Evolutionary conservation across 2,329 filamentous ascomycete genomes (phyloP), one percentile per base, ranked within the genome.

Genomic region (Cladosporium phlei): DNA sequence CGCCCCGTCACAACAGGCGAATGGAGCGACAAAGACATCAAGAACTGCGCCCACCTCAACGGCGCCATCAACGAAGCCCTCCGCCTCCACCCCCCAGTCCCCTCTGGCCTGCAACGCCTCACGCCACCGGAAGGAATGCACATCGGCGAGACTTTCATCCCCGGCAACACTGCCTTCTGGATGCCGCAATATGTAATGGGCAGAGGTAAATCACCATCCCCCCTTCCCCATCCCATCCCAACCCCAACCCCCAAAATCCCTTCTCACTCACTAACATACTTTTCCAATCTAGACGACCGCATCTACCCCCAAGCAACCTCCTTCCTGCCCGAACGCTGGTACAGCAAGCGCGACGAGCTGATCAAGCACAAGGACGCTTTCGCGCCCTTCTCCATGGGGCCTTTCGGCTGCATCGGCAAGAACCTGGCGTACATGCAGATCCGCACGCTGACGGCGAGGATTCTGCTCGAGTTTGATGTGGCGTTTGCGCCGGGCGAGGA

Each of bases 11-110:
- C 52, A 1, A 33, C 40, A 17, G 52, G 50, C 5, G 47, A 58
- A 5, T 61, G 58, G 58, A 50, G 19, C 16, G 56, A 60, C 32
- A 55, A 55, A 14, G 55, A 59, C 27, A 53, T 58, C 38, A 55
- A 52, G 49, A 47, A 55, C 43, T 55, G 49, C 47, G 49, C 56
- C 1, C 58, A 64, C 24, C 58, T 72, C 11, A 67, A 70, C 46
- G 65, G 60, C 12, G 55, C 63, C n/a, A 69, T 71, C 58, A 65
- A 72, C 46, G 70, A 74, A 50, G 58, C 68, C 1, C 55, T 72
- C 3, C 64, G 70, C n/a, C 56, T 73, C 3, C 60, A 70, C 43
- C 68, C 70, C 5, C 59, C 68, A 0, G 63, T 70, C 1, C 65
- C 67, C 1, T 60, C 59, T 6, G 66, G 62, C 1, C 34, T 69